A percentile compares a stretch with the other conserved stretches of the same genome.
These are phyloP conservation scores for Sechiopsis laciniata DNA, from an alignment of 306 rosid genomes.

Conservation along the genomic window DNA sequence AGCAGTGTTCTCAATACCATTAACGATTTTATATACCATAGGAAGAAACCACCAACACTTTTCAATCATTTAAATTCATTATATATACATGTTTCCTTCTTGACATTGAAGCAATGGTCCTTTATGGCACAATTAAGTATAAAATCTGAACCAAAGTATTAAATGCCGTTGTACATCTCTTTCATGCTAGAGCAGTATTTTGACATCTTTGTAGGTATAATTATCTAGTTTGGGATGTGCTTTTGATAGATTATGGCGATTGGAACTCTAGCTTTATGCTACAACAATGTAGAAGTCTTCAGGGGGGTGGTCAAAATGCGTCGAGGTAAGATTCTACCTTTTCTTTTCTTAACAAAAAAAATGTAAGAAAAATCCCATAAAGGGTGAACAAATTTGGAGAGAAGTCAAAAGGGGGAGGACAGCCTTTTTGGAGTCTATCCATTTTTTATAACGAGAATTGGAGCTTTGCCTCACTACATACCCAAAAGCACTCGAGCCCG, in stretches of 20 bases:
- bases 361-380: neutral
- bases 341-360: neutral
- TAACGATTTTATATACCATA: neutral
- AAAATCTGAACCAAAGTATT: neutral
- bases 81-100: neutral
- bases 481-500: no score
- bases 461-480: no score
- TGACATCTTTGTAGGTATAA: neutral
- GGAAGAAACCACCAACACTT: no score
- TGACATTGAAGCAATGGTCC: constrained; percentile 1
- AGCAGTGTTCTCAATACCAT: no score
- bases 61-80: no score
- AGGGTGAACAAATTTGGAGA: constrained; percentile 5
- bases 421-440: neutral
- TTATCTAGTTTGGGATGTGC: constrained; percentile 29
- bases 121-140: neutral
- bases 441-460: no score
- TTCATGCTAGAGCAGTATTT: neutral
- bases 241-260: constrained; percentile 79
- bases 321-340: constrained; percentile 60
- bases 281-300: constrained; percentile 81
- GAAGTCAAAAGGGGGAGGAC: constrained; percentile 9
- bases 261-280: constrained; percentile 88
- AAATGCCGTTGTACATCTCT: neutral
- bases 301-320: constrained; percentile 97